Base-by-base conservation (phyloP, 805 yeast genomes). In the Metschnikowia koreensis region DNA sequence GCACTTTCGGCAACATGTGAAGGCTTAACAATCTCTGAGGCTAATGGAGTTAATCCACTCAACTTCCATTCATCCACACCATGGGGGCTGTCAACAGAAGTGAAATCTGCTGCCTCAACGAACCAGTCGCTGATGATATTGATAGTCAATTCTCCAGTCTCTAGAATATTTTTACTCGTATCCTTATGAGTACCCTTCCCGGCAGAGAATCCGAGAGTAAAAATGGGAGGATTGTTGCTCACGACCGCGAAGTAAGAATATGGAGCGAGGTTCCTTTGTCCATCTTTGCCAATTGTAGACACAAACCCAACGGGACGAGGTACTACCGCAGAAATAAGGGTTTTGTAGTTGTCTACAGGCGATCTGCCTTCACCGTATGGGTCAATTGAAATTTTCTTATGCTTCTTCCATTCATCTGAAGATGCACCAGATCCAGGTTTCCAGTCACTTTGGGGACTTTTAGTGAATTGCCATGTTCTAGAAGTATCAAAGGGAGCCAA, bases 271-370 rank as follows among this genome's bases (percentile, higher is more conserved):
- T 83, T 83, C 31, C 58, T 57, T 1, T 57, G 59, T 0, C 86
- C 86, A 10, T 71, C 68, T 7, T 56, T 53, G 28, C 71, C 63
- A 1, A 79, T 60, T 0, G 86, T 74, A 6, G 86, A 77, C 2
- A 83, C 65, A 51, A 83, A 77, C 5, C 81, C 88, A 58, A 83
- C 74, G 7, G 87, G 87, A 51, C 89, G 71, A 1, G 89, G 89
- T 1, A 75, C 70, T 15, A 84, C 59, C 1, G 80, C 84, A 11
- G 81, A 69, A n/a, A 73, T 73, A 29, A 84, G 66, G 31, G 80
- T 64, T 53, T 70, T 74, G 66, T 83, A 84, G 65, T 82, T 81
- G 44, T 69, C 72, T 5, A 64, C 62, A 7, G 77, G 68, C 7
- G 55, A 57, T 51, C 84, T 67, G 26, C 67, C 71, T 38, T 47